phyloP scores from a whole-genome alignment of 495 filamentous ascomycete species.

The Penicillium paradoxum region DNA sequence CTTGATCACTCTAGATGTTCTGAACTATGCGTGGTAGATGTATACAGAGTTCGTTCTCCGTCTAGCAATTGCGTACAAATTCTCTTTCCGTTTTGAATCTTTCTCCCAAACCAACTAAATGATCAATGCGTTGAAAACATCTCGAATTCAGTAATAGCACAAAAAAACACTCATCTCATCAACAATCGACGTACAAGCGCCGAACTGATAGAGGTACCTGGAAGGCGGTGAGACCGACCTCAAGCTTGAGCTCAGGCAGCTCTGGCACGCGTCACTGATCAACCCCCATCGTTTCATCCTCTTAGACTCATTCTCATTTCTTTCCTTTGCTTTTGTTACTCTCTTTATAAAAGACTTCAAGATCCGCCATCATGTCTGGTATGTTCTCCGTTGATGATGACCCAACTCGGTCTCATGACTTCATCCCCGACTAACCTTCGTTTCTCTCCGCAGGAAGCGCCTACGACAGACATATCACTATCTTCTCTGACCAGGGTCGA shows the following conservation, averaged over 20 bases:
- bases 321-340: constrained; percentile 6
- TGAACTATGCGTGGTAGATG: not conserved
- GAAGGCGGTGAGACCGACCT: constrained; percentile 25
- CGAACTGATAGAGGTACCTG: constrained; percentile 1
- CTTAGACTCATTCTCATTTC: constrained; percentile 10
- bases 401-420: constrained; percentile 25
- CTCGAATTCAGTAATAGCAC: not conserved
- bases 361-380: constrained; percentile 42
- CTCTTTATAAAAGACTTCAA: constrained; percentile 9
- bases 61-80: not conserved
- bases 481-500: constrained; percentile 98
- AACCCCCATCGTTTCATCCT: constrained; percentile 22
- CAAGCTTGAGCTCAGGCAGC: constrained; percentile 46
- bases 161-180: not conserved
- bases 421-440: constrained; percentile 33
- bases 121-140: not conserved
- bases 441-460: constrained; percentile 68
- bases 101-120: not conserved
- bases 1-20: not conserved
- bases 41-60: not conserved
- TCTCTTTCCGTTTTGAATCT: not conserved
- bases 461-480: constrained; percentile 98
- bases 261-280: constrained; percentile 39
- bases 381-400: constrained; percentile 16
- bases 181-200: not conserved